phyloP scores from a whole-genome alignment of 495 filamentous ascomycete species.

The Niebla homalea region DNA sequence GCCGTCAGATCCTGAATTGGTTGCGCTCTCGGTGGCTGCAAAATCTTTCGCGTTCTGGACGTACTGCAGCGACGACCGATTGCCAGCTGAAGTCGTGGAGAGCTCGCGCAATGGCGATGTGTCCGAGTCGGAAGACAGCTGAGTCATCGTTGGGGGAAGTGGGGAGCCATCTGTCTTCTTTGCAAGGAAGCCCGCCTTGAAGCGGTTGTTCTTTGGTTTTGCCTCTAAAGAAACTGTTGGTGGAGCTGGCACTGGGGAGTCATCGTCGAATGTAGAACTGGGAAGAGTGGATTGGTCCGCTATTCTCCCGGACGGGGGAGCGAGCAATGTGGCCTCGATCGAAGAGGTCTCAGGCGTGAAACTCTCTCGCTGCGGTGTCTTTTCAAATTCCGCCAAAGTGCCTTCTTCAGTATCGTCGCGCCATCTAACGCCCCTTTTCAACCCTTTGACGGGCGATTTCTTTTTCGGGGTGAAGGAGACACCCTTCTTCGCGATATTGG shows the following conservation, averaged over 20 bases:
- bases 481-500: conserved; percentile 55
- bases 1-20: conserved; percentile 23
- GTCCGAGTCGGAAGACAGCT: conserved; percentile 47
- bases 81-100: conserved; percentile 43
- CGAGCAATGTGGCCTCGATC: conserved; percentile 30
- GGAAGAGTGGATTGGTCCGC: conserved; percentile 1
- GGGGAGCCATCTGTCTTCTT: conserved; percentile 59
- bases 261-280: conserved; percentile 21
- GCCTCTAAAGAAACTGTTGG: conserved; percentile 36
- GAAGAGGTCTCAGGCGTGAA: conserved; percentile 39
- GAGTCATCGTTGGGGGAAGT: conserved; percentile 45
- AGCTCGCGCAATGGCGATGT: conserved; percentile 55
- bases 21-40: conserved; percentile 36
- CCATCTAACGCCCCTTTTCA: conserved; percentile 78
- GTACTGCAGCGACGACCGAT: conserved; percentile 37
- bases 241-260: conserved; percentile 40
- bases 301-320: conserved; percentile 4
- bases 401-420: conserved; percentile 81
- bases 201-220: conserved; percentile 57
- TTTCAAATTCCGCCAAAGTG: conserved; percentile 73
- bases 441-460: conserved; percentile 41
- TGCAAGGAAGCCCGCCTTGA: conserved; percentile 81
- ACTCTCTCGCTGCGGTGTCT: conserved; percentile 59
- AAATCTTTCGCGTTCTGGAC: conserved; percentile 34
- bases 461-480: conserved; percentile 80